Conservation (phyloP, 106 monocot genomes). For the Hemerocallis citrina region DNA sequence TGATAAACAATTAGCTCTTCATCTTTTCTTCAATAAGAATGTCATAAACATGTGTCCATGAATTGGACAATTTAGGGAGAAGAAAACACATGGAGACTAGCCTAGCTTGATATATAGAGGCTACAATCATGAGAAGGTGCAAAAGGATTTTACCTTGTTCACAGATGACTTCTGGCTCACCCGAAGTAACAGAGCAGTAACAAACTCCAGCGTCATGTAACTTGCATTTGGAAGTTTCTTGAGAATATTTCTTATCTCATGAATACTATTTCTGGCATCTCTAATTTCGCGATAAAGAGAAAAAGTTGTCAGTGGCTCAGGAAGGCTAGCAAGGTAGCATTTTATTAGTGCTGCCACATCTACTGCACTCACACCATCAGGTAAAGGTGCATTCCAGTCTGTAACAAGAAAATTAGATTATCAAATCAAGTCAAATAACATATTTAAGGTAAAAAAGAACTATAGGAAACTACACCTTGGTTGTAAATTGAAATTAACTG, state of each 20-base stretch:
- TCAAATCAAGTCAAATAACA: background rate
- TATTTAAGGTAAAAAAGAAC: background rate
- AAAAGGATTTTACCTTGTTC: slow-evolving; percentile 79
- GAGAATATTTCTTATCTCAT: slow-evolving; percentile 69
- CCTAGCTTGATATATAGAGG: too few species aligned
- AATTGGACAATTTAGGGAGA: too few species aligned
- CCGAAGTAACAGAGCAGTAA: slow-evolving; percentile 73
- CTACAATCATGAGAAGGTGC: too few species aligned
- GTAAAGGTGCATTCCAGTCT: slow-evolving; percentile 80
- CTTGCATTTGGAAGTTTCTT: slow-evolving; percentile 78
- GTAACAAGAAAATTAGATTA: slow-evolving; percentile 20
- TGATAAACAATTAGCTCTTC: too few species aligned
- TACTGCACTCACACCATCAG: slow-evolving; percentile 55
- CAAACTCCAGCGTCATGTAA: slow-evolving; percentile 79
- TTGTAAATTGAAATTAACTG: slow-evolving; percentile 81
- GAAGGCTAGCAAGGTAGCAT: slow-evolving; percentile 84
- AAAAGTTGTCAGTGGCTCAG: slow-evolving; percentile 90
- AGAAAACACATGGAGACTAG: too few species aligned
- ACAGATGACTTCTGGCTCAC: slow-evolving; percentile 85
- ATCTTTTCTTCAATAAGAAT: too few species aligned
- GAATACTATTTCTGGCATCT: slow-evolving; percentile 59
- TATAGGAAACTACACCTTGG: slow-evolving; percentile 35
- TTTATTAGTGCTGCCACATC: slow-evolving; percentile 77
- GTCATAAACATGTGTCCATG: too few species aligned
- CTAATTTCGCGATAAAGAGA: slow-evolving; percentile 65